Evolutionary conservation across 2,329 filamentous ascomycete species (phyloP), one percentile per base, ranked within the genome.

Genomic region (Coleophoma cylindrospora): DNA sequence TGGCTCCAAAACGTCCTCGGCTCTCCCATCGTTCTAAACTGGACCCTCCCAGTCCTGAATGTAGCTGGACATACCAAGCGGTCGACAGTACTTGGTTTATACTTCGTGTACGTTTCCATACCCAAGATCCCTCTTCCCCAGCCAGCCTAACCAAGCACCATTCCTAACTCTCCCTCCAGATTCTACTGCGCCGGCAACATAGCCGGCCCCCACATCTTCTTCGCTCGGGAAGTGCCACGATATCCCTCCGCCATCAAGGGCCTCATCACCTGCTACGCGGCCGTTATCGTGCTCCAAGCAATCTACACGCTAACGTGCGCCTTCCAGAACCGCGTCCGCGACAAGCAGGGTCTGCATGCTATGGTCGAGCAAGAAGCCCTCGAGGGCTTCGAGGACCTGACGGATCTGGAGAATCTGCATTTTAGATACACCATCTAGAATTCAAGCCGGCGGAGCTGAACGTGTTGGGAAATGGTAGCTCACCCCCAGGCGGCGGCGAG

Each of bases 31-130:
- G 34, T 54, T 8, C 32, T 54, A n/a, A 41, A 17, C 11, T 54
- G 47, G 50, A 54, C 47, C 9, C 73, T 77, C 51, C 66, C 77
- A 37, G 72, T 67, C 51, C 71, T 79, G 17, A 89, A 90, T 54
- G 83, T 89, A 0, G 84, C 85, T 0, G 86, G 86, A 0, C 78
- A 85, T 22, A 89, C 86, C 0, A 89, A 90, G 70, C 89, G 89
- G 71, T 86, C 81, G 53, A 82, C 84, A 58, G 87, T 85, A 73
- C 81, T 85, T 0, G 80, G 82, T 0, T 80, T 81, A 0, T 83
- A 86, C 2, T 90, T 89, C 54, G 83, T 87, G 0, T 84, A 83
- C 0, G 37, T 5, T 5, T 27, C 27, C 27, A 27, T 47, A 34
- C 34, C 32, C 12, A 27, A 82, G 85, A 0, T 80, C 27, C 9